These are phyloP conservation scores for Diplocarpon mali DNA, from an alignment of 2,329 filamentous ascomycete genomes.

Conservation along the genomic window DNA sequence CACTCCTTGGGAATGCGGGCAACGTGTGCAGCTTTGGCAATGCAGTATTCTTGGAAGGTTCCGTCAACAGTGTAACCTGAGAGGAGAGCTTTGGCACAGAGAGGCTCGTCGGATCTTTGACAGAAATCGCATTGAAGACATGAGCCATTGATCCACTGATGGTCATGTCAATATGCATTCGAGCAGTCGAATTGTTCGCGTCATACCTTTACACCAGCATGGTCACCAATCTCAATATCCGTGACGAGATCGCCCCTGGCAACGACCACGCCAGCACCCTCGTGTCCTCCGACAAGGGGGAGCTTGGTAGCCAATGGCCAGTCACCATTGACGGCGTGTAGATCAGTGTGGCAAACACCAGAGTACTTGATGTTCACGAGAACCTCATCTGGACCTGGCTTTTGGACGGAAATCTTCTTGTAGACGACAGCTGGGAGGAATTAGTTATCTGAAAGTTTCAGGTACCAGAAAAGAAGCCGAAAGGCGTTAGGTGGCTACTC, in stretches of 20 bases:
- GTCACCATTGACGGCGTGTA: slow-evolving; percentile 74
- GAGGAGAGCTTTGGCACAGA: slow-evolving; percentile 63
- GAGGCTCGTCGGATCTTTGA: slow-evolving; percentile 67
- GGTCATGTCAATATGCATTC: slow-evolving; percentile 8
- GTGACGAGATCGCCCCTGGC: slow-evolving; percentile 65
- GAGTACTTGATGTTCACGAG: slow-evolving; percentile 86
- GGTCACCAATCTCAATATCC: slow-evolving; percentile 71
- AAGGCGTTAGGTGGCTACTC: slow-evolving; percentile 28
- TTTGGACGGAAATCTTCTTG: slow-evolving; percentile 72
- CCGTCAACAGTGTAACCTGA: slow-evolving; percentile 92
- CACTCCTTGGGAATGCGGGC: slow-evolving; percentile 71
- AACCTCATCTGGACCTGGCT: slow-evolving; percentile 80
- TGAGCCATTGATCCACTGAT: slow-evolving; percentile 72
- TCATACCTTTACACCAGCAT: slow-evolving; percentile 64
- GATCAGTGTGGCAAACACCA: slow-evolving; percentile 84
- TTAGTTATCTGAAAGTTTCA: slow-evolving; percentile 1
- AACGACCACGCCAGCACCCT: slow-evolving; percentile 74
- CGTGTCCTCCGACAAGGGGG: slow-evolving; percentile 73
- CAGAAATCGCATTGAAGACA: slow-evolving; percentile 81
- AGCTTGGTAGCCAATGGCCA: slow-evolving; percentile 79
- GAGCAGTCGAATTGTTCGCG: neutral
- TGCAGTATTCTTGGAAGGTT: slow-evolving; percentile 83
- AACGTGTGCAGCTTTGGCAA: slow-evolving; percentile 78
- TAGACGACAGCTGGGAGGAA: slow-evolving; percentile 45
- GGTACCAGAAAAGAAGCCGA: neutral